Evolutionary conservation across 2,329 filamentous ascomycete species (phyloP).

Genomic region (Rutstroemia sydowiana): DNA sequence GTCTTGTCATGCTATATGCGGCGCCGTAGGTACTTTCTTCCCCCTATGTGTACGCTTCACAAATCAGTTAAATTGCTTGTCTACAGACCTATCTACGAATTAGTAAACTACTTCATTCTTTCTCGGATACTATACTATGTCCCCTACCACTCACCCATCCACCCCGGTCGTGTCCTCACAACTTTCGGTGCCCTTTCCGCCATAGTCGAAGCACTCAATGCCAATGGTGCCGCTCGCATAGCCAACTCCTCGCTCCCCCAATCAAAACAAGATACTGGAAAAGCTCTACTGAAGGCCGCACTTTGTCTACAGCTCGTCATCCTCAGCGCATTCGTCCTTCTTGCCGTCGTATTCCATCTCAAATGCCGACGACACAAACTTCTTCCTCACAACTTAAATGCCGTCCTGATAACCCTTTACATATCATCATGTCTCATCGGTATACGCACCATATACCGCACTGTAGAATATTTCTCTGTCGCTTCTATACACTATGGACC

Average conservation of each 20-base stretch:
- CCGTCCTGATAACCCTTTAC: slow-evolving; percentile 43
- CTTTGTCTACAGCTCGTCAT: slow-evolving; percentile 49
- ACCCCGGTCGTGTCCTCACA: slow-evolving; percentile 38
- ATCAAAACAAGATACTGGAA: slow-evolving; percentile 35
- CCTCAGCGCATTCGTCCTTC: slow-evolving; percentile 39
- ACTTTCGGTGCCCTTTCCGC: slow-evolving; percentile 41
- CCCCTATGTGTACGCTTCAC: slow-evolving; percentile 14
- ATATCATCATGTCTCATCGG: slow-evolving; percentile 42
- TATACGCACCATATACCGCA: slow-evolving; percentile 48
- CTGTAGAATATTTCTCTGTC: slow-evolving; percentile 52
- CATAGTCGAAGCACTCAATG: slow-evolving; percentile 42
- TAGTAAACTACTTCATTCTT: slow-evolving; percentile 55
- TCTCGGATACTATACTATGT: slow-evolving; percentile 54
- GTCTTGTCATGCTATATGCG: slow-evolving; percentile 28
- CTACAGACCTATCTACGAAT: slow-evolving; percentile 49
- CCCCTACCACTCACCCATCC: slow-evolving; percentile 48
- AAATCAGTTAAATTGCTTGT: background rate
- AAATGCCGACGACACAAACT: slow-evolving; percentile 34
- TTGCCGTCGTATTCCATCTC: slow-evolving; percentile 43
- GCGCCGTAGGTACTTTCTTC: slow-evolving; percentile 20
- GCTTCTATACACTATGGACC: slow-evolving; percentile 33
- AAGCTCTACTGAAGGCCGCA: slow-evolving; percentile 42
- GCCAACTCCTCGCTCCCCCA: slow-evolving; percentile 38
- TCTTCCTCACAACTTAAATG: slow-evolving; percentile 19
- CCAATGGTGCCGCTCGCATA: slow-evolving; percentile 40